Evolutionary conservation across 2,329 filamentous ascomycete species (phyloP).

Genomic region (Sclerotinia subarctica): DNA sequence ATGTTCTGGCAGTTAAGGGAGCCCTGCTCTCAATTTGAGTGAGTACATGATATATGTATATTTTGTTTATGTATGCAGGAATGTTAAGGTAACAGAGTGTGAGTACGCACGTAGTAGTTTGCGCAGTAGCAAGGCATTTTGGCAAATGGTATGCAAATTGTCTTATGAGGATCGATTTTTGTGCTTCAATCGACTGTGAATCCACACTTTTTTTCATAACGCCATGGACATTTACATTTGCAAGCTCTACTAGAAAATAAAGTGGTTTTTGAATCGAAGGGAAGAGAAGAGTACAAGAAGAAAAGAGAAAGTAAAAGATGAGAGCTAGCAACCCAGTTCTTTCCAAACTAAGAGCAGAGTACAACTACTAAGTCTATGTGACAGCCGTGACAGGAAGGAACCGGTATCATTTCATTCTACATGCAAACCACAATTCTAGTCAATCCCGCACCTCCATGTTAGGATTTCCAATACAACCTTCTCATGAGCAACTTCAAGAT

Average conservation of each 20-base stretch:
- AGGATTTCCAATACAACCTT: background rate
- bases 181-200: background rate
- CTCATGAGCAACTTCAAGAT: background rate
- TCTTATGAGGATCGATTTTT: background rate
- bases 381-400: background rate
- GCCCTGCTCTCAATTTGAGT: background rate
- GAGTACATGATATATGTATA: background rate
- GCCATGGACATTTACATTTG: background rate
- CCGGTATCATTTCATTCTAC: background rate
- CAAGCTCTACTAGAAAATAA: background rate
- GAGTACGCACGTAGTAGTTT: constrained; percentile 15
- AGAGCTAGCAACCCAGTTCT: background rate
- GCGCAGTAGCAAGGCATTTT: constrained; percentile 19
- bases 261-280: background rate
- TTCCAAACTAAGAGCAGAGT: background rate
- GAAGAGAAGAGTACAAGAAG: background rate
- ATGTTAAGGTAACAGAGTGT: background rate
- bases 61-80: background rate
- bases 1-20: constrained; percentile 15
- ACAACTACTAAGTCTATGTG: background rate
- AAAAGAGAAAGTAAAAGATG: background rate
- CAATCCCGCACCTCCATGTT: background rate
- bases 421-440: background rate
- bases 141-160: background rate
- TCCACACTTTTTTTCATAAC: background rate